Percentiles rank a stretch among this genome's conserved stretches.
phyloP scores from a whole-genome alignment of 371 early-diverging fungal genomes.

The Mucor ambiguus region DNA sequence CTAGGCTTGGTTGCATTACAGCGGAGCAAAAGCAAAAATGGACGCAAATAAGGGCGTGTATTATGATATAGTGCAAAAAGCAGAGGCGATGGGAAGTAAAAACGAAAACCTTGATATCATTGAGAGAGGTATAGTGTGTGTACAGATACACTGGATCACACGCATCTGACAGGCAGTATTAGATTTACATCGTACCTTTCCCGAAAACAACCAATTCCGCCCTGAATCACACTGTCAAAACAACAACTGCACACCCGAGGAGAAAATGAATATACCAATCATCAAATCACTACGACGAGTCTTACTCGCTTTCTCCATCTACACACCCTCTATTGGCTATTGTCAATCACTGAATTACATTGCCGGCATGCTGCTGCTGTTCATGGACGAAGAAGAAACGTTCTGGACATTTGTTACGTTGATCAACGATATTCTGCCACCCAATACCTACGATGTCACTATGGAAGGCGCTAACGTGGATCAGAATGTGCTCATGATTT shows the following conservation, averaged over 20 bases:
- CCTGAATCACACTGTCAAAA: conserved; percentile 10
- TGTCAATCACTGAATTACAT: conserved; percentile 88
- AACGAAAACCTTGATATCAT: conserved; percentile 78
- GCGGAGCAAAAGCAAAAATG: conserved; percentile 75
- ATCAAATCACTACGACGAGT: conserved; percentile 72
- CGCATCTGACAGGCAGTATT: background rate
- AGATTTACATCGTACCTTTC: conserved; percentile 87
- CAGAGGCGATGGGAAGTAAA: conserved; percentile 50
- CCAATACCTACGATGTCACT: conserved; percentile 76
- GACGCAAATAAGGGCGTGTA: conserved; percentile 66
- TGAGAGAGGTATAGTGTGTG: conserved; percentile 53
- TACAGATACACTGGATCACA: background rate
- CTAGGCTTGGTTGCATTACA: conserved; percentile 82
- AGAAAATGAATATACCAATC: conserved; percentile 52
- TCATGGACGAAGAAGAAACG: conserved; percentile 78
- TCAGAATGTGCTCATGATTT: conserved; percentile 75
- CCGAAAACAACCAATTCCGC: conserved; percentile 69
- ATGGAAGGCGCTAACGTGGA: conserved; percentile 84
- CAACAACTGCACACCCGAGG: conserved; percentile 22
- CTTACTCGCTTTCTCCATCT: conserved; percentile 69
- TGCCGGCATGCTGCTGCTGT: conserved; percentile 78
- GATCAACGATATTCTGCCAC: conserved; percentile 74
- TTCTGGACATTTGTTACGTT: conserved; percentile 83
- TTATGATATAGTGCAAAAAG: conserved; percentile 53
- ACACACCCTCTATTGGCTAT: conserved; percentile 78